A percentile compares a stretch with the other conserved stretches of the same genome.
Conservation (phyloP, 441 rosid genomes). For the Pelargonium cotyledonis region DNA sequence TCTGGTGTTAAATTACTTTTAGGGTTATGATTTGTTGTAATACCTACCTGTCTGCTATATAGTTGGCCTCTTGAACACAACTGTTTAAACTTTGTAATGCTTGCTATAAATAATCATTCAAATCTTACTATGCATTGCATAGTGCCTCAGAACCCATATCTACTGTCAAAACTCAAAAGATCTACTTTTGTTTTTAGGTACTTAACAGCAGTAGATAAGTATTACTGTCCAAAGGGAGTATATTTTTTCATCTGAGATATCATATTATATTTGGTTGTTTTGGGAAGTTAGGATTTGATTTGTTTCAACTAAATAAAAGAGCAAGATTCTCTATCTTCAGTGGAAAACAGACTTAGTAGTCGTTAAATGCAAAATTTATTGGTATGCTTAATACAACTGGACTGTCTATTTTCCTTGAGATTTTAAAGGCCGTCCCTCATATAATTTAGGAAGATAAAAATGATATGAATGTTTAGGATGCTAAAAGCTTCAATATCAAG, state of each 20-base stretch:
- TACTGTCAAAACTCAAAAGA: no score
- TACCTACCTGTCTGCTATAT: constrained; percentile 2
- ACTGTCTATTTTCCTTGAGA: background rate
- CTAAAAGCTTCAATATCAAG: background rate
- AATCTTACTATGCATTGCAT: no score
- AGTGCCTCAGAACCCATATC: no score
- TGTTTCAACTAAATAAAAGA: background rate
- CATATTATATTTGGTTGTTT: background rate
- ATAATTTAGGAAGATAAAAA: background rate
- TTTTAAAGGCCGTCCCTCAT: background rate
- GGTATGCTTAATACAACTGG: background rate
- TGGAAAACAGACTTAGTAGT: background rate
- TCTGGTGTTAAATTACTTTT: background rate
- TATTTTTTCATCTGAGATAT: background rate
- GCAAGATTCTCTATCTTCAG: background rate
- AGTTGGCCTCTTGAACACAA: background rate
- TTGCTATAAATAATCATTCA: no score
- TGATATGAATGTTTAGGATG: background rate
- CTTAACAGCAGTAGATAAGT: no score
- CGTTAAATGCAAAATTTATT: background rate
- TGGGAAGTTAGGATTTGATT: background rate
- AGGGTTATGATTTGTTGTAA: constrained; percentile 5
- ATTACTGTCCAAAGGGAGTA: background rate
- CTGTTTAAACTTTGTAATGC: no score
- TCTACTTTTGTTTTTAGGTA: no score